Evolutionary conservation across 306 rosid genomes (phyloP), one percentile per base, ranked within the genome.

Genomic region (Vigna trinervia): DNA sequence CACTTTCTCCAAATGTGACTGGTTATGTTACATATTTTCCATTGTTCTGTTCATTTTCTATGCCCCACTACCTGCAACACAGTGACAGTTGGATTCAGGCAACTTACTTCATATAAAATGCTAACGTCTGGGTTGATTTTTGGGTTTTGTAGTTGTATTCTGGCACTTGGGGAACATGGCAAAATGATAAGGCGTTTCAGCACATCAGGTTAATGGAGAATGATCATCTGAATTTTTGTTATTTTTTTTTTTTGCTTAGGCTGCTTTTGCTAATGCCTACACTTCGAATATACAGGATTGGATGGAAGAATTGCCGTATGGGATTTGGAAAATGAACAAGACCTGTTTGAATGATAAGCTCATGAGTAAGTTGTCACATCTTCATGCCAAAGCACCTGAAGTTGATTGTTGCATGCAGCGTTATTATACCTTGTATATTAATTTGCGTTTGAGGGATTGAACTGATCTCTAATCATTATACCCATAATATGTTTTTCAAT

Each of bases 271-370:
- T 79, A 5, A 74, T 73, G 15, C 54, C 22, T 48, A 30, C 48
- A 48, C 74, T 54, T 67, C 54, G 9, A 47, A 72, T 41, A 72
- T 20, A 65, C 91, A 95, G 99, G 99, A 39, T 79, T 95, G 89
- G 97, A 95, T 76, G 99, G 99, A 48, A 95, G 84, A 82, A 85
- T 95, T 63, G 95, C 79, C 50, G 39, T 91, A 13, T 92, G 99
- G 99, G 92, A 95, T 82, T 85, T 95, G 90, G 99, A 88, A 89
- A 79, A 88, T 72, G 90, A 89, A 78, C 86, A 60, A 71, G 97
- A 95, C 81, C 83, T 95, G 45, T 63, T 83, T 12, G 94, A 76
- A 69, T 87, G 56, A 20, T 39, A 78, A 74, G 79, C 64, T 69
- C 69, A 26, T 63, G 0, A 34, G 36, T 69, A 73, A 62, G 47